Percentiles rank a stretch among this genome's conserved stretches.
phyloP scores from a whole-genome alignment of 345 rosid genomes.

The Hibiscus syriacus region DNA sequence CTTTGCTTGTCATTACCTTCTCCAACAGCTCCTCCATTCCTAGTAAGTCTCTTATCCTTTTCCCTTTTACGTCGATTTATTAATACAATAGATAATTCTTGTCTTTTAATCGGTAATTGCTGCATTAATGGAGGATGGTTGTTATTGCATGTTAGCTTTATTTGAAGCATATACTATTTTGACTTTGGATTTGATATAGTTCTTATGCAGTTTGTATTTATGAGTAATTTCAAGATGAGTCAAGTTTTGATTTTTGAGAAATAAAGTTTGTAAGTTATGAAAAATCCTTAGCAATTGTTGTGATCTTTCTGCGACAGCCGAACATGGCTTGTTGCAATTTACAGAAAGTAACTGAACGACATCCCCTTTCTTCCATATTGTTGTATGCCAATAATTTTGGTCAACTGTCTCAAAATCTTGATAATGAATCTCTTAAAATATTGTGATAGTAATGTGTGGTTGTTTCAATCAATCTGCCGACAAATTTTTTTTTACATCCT shows the following conservation, averaged over 20 bases:
- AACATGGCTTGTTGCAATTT: background rate
- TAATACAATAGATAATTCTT: background rate
- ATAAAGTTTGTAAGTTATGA: background rate
- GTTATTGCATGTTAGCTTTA: background rate
- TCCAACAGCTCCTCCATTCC: conserved; percentile 14
- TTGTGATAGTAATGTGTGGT: background rate
- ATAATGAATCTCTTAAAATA: background rate
- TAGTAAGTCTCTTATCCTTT: conserved; percentile 8
- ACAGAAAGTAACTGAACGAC: background rate
- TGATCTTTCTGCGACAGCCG: background rate
- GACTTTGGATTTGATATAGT: too few relatives aligned
- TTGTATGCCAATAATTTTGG: background rate
- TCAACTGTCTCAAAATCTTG: background rate
- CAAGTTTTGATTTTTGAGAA: background rate
- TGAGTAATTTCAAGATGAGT: background rate
- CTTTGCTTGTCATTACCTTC: conserved; percentile 19
- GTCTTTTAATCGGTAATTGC: background rate
- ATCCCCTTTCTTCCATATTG: background rate
- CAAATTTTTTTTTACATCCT: background rate
- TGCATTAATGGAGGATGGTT: background rate
- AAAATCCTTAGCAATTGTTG: background rate
- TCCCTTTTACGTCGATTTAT: background rate
- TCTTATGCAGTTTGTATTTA: background rate
- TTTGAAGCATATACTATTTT: background rate
- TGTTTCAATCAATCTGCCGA: background rate